Conservation (phyloP, 202 grass and related monocot genomes). For the Hordeum pubiflorum region DNA sequence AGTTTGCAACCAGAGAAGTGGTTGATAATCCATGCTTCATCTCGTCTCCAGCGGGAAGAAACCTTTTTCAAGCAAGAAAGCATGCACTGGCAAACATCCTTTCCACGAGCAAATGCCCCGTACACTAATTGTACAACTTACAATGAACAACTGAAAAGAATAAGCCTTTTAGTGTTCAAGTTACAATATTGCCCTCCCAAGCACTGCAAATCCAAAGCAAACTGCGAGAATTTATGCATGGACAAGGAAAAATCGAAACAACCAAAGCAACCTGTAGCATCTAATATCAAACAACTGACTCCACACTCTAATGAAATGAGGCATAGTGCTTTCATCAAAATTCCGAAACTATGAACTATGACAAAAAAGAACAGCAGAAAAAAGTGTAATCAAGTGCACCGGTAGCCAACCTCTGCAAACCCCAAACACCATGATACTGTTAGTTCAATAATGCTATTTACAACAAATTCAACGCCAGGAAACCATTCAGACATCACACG, state of each 20-base stretch:
- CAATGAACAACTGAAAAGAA: slow-evolving; percentile 22
- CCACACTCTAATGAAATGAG: neutral
- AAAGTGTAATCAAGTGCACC: neutral
- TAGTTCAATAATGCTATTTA: neutral
- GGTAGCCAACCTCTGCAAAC: neutral
- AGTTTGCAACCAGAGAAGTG: too few relatives aligned
- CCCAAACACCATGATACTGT: neutral
- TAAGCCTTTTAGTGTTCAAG: neutral
- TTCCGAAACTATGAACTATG: neutral
- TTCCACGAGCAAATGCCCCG: neutral
- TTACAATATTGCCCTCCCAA: slow-evolving; percentile 10
- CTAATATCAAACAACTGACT: neutral
- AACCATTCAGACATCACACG: neutral
- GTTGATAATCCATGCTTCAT: too few relatives aligned
- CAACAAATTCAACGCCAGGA: neutral
- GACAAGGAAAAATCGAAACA: neutral
- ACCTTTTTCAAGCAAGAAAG: too few relatives aligned
- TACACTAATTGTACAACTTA: slow-evolving; percentile 9
- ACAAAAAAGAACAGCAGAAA: neutral
- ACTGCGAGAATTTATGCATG: neutral
- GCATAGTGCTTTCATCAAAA: neutral
- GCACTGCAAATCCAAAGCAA: slow-evolving; percentile 11
- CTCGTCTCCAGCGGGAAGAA: too few relatives aligned
- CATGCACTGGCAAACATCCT: too few relatives aligned
- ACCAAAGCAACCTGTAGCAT: slow-evolving; percentile 20